Base-by-base conservation (phyloP, 768 basidiomycete genomes). In the Mycena galericulata region DNA sequence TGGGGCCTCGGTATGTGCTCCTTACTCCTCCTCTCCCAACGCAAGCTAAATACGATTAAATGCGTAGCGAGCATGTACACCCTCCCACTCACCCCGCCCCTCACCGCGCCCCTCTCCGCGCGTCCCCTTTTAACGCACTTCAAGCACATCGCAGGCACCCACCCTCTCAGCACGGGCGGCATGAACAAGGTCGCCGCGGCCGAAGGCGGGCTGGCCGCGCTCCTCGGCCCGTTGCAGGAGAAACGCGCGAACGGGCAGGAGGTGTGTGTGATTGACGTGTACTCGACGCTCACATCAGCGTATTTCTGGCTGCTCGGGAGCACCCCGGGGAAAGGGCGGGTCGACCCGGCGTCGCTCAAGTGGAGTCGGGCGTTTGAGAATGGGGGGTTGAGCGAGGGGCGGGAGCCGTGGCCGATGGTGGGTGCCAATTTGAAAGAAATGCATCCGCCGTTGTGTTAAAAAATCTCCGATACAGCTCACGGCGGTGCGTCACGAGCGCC, bases 391-490 rank as follows among this genome's bases (percentile, higher is more conserved):
- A 45, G 29, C 2, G 43, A 59, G 20, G 58, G 45, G 30, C 46
- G 29, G 58, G 58, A 59, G 30, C 45, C 58, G n/a, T 59, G 58
- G 58, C 58, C 57, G 20, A 59, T 59, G 45, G 58, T 59, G 57
- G 18, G 45, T n/a, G 17, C 30, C 46, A 27, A 41, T 6, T 41
- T 30, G 14, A 27, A n/a, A n/a, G n/a, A n/a, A n/a, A n/a, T n/a
- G n/a, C n/a, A n/a, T n/a, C n/a, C n/a, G n/a, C n/a, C n/a, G n/a
- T n/a, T n/a, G n/a, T n/a, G 15, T 3, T 27, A 57, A 41, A 9
- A 9, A 43, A 43, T 1, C 43, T 46, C 43, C 11, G 10, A 20
- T 18, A 7, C 26, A 58, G 57, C 57, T 58, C 41, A 59, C 58
- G 8, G 58, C 58, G 15, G 58, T 59, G 29, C 58, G 58, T 30